Evolutionary conservation across 2,329 filamentous ascomycete genomes (phyloP).

Genomic region (Colletotrichum sp.): DNA sequence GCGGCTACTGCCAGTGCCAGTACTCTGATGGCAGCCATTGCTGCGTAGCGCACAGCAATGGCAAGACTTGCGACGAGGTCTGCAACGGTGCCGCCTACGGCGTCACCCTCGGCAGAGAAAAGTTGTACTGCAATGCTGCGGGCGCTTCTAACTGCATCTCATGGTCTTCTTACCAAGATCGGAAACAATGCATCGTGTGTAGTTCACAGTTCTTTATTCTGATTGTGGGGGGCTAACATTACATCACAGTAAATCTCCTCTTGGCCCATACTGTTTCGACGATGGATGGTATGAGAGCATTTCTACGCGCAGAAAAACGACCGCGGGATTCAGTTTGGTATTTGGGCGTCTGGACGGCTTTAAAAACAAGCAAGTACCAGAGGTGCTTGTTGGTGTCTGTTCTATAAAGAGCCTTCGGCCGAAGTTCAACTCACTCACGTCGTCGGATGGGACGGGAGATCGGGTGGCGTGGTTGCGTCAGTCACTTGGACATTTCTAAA

Average conservation of each 20-base stretch:
- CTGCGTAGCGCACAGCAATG: background rate
- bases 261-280: background rate
- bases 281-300: background rate
- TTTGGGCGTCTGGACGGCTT: background rate
- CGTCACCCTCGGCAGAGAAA: background rate
- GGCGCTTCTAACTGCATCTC: background rate
- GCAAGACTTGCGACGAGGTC: background rate
- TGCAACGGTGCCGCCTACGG: background rate
- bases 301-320: background rate
- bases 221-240: background rate
- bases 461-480: background rate
- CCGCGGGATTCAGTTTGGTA: background rate
- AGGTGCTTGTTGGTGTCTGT: background rate
- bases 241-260: background rate
- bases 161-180: background rate
- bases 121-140: background rate
- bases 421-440: background rate
- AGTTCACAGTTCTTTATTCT: background rate
- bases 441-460: background rate
- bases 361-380: background rate
- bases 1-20: background rate
- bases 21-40: background rate
- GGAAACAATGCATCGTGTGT: background rate
- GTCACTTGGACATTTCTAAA: background rate
- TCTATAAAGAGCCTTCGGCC: background rate